Evolutionary conservation across 2,329 filamentous ascomycete species (phyloP).

Genomic region (Pezicula rhizophila): DNA sequence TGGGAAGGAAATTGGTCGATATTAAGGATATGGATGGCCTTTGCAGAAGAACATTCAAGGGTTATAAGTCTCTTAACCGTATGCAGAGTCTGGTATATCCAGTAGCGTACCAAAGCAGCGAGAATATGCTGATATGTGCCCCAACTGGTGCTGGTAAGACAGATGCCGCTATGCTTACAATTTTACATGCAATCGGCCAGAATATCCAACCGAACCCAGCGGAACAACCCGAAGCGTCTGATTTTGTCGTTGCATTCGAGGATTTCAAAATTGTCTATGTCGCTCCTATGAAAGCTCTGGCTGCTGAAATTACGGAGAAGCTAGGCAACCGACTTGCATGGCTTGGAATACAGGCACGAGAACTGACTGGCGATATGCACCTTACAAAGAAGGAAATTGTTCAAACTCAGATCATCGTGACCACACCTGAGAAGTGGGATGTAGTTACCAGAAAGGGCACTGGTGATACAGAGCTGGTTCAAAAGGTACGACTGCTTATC

Average conservation of each 20-base stretch:
- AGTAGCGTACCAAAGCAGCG: conserved; percentile 89
- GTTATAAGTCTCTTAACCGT: conserved; percentile 87
- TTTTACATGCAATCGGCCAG: conserved; percentile 83
- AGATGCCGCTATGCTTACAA: conserved; percentile 94
- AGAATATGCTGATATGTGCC: conserved; percentile 98
- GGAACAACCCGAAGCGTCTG: conserved; percentile 64
- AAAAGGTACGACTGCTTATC: conserved; percentile 92
- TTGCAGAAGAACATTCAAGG: conserved; percentile 85
- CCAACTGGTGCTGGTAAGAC: conserved; percentile 98
- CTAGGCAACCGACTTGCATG: conserved; percentile 85
- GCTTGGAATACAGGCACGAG: conserved; percentile 86
- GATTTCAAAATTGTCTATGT: conserved; percentile 99
- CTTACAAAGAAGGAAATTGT: conserved; percentile 94
- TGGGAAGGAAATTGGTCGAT: conserved; percentile 67
- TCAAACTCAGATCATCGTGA: conserved; percentile 95
- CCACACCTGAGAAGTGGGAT: conserved; percentile 98
- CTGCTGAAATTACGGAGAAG: conserved; percentile 94
- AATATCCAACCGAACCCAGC: conserved; percentile 76
- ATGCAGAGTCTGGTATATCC: conserved; percentile 98
- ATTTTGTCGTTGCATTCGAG: conserved; percentile 76
- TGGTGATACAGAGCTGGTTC: conserved; percentile 93
- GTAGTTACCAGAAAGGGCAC: conserved; percentile 96
- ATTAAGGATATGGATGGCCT: conserved; percentile 83
- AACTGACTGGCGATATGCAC: conserved; percentile 98
- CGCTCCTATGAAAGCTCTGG: conserved; percentile 96